A percentile compares a stretch with the other conserved stretches of the same genome.
These are phyloP conservation scores for Camelina sativa DNA, from an alignment of 345 rosid species.

Conservation along the genomic window DNA sequence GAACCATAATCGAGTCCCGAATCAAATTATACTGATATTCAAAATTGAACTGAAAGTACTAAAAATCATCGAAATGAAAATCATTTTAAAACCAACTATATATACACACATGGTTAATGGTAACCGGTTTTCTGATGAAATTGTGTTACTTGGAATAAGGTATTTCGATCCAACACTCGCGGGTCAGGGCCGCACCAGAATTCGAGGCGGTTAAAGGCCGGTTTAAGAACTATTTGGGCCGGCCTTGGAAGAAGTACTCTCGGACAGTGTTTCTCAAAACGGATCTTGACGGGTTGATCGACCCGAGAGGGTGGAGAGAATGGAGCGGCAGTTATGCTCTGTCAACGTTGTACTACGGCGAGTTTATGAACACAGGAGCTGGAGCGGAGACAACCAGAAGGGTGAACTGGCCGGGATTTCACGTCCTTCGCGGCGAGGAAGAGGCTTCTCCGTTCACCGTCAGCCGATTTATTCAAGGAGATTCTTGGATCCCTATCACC, in stretches of 20 bases:
- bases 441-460: conserved; percentile 57
- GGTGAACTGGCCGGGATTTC: conserved; percentile 77
- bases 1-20: not conserved
- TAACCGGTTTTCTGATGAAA: not conserved
- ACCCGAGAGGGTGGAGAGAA: conserved; percentile 68
- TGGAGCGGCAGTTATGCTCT: conserved; percentile 65
- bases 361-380: conserved; percentile 60
- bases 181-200: conserved; percentile 56
- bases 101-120: not conserved
- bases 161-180: conserved; percentile 55
- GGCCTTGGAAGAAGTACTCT: conserved; percentile 70
- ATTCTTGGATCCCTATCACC: conserved; percentile 60
- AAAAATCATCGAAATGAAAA: not conserved
- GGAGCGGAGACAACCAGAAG: conserved; percentile 52
- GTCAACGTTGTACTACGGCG: conserved; percentile 61
- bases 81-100: not conserved
- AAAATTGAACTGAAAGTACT: not conserved
- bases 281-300: conserved; percentile 56
- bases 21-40: not conserved
- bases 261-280: conserved; percentile 59
- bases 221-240: conserved; percentile 53
- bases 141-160: conserved; percentile 38
- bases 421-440: conserved; percentile 46
- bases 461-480: conserved; percentile 61
- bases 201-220: conserved; percentile 43